These are phyloP conservation scores for grape (Vitis vinifera) DNA, from an alignment of 164 flowering plant genomes.

Conservation along the genomic window ASM3070453v1 NC_081813.1:2286501-2287000, in stretches of 20 bases:
- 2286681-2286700: neutral
- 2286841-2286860: no score
- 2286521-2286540: neutral
- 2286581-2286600: neutral
- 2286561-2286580: neutral
- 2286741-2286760: neutral
- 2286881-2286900: no score
- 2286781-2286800: no score
- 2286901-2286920: no score
- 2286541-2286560: neutral
- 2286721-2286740: neutral
- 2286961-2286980: no score
- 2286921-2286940: no score
- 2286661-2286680: neutral
- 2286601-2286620: neutral
- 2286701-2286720: neutral
- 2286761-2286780: neutral
- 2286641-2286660: neutral
- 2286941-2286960: no score
- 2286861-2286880: no score
- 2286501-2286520: slow-evolving; percentile 56
- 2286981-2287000: no score
- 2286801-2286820: no score
- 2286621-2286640: neutral
- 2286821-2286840: neutral